Percentiles rank a stretch among this genome's conserved stretches.
Conservation (phyloP, 2,329 filamentous ascomycete genomes). For the Teratosphaeria zuluensis region DNA sequence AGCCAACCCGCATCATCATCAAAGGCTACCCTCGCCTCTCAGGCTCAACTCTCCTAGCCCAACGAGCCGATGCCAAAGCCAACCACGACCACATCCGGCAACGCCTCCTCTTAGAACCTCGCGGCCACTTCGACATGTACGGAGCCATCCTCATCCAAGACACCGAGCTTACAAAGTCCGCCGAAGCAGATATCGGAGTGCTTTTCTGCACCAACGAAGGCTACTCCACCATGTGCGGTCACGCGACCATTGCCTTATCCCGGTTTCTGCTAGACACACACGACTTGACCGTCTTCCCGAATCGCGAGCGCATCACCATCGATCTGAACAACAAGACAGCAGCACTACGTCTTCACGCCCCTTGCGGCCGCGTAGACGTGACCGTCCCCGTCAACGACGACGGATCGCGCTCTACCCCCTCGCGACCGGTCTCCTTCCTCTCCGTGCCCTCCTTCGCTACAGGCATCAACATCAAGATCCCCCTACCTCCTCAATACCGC, state of each 20-base stretch:
- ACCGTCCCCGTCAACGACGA: slow-evolving; percentile 27
- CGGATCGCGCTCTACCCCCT: slow-evolving; percentile 27
- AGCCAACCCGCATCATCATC: slow-evolving; percentile 40
- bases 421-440: slow-evolving; percentile 32
- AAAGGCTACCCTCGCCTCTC: slow-evolving; percentile 11
- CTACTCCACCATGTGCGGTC: slow-evolving; percentile 44
- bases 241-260: slow-evolving; percentile 43
- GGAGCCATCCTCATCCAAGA: slow-evolving; percentile 36
- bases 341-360: slow-evolving; percentile 33
- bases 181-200: slow-evolving; percentile 39
- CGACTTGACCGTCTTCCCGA: slow-evolving; percentile 27
- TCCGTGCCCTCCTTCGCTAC: slow-evolving; percentile 35
- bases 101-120: slow-evolving; percentile 38
- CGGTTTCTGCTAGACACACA: slow-evolving; percentile 24
- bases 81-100: slow-evolving; percentile 26
- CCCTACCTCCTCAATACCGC: slow-evolving; percentile 11
- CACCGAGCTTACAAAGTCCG: slow-evolving; percentile 28
- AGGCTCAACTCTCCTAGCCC: slow-evolving; percentile 30
- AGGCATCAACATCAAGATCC: slow-evolving; percentile 25
- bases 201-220: slow-evolving; percentile 41
- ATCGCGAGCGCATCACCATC: slow-evolving; percentile 22
- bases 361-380: slow-evolving; percentile 35
- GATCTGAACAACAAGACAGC: slow-evolving; percentile 19
- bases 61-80: slow-evolving; percentile 25
- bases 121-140: slow-evolving; percentile 44